Conservation (phyloP, 768 basidiomycete species). For the Leccinum longicurvipes region DNA sequence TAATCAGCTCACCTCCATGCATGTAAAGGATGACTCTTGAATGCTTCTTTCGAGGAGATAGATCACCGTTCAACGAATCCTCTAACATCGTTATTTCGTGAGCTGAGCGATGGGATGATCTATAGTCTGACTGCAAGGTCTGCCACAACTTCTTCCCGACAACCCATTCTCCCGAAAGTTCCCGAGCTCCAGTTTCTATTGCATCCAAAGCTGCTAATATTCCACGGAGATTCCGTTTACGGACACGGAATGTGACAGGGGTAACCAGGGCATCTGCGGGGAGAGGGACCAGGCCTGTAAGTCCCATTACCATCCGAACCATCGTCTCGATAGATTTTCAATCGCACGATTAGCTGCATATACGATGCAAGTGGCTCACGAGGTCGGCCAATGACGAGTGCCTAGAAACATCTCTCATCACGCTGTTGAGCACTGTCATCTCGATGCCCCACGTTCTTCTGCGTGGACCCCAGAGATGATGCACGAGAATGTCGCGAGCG, state of each 20-base stretch:
- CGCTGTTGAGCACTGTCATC: slow-evolving; percentile 84
- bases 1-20: slow-evolving; percentile 69
- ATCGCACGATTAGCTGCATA: not conserved
- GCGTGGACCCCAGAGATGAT: slow-evolving; percentile 84
- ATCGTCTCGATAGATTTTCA: slow-evolving; percentile 34
- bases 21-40: slow-evolving; percentile 90
- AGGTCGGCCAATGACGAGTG: slow-evolving; percentile 86
- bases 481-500: slow-evolving; percentile 67
- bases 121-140: slow-evolving; percentile 79
- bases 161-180: slow-evolving; percentile 94
- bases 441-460: slow-evolving; percentile 91
- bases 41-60: slow-evolving; percentile 39
- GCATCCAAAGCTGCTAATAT: slow-evolving; percentile 75
- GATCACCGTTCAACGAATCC: slow-evolving; percentile 14
- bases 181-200: slow-evolving; percentile 70
- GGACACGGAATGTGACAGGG: slow-evolving; percentile 87
- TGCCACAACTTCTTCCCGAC: slow-evolving; percentile 93
- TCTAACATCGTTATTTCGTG: slow-evolving; percentile 18
- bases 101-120: slow-evolving; percentile 36
- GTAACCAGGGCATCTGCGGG: slow-evolving; percentile 93
- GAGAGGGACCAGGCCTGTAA: slow-evolving; percentile 79
- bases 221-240: slow-evolving; percentile 67
- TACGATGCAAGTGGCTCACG: slow-evolving; percentile 38
- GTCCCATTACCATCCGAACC: slow-evolving; percentile 64
- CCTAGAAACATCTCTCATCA: slow-evolving; percentile 80